Conservation (phyloP, 768 basidiomycete genomes). For the Clavaria fumosa region DNA sequence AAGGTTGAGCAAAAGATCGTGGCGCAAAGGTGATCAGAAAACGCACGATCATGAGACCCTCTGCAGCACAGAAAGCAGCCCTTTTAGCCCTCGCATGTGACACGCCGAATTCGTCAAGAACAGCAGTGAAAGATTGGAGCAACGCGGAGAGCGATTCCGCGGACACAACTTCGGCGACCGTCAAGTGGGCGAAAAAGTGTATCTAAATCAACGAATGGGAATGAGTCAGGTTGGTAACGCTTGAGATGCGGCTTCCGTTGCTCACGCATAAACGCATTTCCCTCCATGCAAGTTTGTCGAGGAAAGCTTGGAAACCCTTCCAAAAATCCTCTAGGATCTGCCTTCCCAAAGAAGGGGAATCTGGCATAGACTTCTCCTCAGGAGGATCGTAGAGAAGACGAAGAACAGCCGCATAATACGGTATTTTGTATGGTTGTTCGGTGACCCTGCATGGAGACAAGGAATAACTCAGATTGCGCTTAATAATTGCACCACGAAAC, state of each 20-base stretch:
- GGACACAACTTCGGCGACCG: constrained; percentile 60
- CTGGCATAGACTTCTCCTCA: constrained; percentile 21
- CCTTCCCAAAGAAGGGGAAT: constrained; percentile 40
- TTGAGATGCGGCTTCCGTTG: constrained; percentile 9
- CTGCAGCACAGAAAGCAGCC: constrained; percentile 67
- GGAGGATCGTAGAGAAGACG: constrained; percentile 43
- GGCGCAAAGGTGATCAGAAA: neutral
- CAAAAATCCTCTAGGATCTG: constrained; percentile 78
- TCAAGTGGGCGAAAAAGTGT: constrained; percentile 84
- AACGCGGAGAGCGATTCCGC: constrained; percentile 66
- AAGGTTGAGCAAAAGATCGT: neutral
- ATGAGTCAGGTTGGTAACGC: neutral
- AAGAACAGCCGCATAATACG: constrained; percentile 74
- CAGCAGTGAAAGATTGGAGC: constrained; percentile 70
- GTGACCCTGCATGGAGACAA: constrained; percentile 40
- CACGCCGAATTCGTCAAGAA: constrained; percentile 80
- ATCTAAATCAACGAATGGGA: constrained; percentile 34
- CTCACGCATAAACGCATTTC: constrained; percentile 79
- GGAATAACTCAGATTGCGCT: neutral
- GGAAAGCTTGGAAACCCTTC: constrained; percentile 77
- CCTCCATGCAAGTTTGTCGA: constrained; percentile 85
- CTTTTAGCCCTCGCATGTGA: constrained; percentile 73
- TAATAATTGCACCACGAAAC: neutral
- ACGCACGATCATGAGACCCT: constrained; percentile 61
- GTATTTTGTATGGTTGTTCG: constrained; percentile 89